phyloP scores from a whole-genome alignment of 2,329 filamentous ascomycete genomes.

The Xenoacremonium recifei region DNA sequence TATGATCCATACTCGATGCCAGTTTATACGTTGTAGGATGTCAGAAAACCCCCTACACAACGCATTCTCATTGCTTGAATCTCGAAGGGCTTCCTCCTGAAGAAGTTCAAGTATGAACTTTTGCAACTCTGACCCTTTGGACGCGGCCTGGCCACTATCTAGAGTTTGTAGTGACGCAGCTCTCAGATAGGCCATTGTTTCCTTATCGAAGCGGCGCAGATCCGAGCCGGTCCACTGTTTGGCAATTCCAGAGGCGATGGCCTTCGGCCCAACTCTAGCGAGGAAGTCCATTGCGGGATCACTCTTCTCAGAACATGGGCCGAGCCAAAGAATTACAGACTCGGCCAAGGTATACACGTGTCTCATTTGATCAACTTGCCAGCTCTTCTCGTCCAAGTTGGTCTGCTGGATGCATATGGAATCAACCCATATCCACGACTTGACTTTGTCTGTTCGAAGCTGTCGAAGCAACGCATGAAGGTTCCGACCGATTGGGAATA shows the following conservation, averaged over 20 bases:
- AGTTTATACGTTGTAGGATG: constrained; percentile 8
- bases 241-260: background rate
- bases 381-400: constrained; percentile 14
- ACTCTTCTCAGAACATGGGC: constrained; percentile 3
- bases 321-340: constrained; percentile 18
- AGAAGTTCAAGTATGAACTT: background rate
- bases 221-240: too few species aligned
- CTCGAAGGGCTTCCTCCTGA: background rate
- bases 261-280: constrained; percentile 5
- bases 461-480: constrained; percentile 11
- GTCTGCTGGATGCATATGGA: constrained; percentile 20
- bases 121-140: background rate
- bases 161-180: background rate
- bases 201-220: background rate
- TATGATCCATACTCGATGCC: constrained; percentile 10
- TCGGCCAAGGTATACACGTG: constrained; percentile 13
- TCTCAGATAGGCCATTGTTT: background rate
- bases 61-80: background rate
- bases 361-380: constrained; percentile 17
- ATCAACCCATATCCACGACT: constrained; percentile 21
- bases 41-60: constrained; percentile 1
- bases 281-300: constrained; percentile 11
- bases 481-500: constrained; percentile 5
- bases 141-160: too few species aligned
- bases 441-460: constrained; percentile 1